A percentile compares a stretch with the other conserved stretches of the same genome.
Conservation (phyloP, 2,329 filamentous ascomycete species). For the Elsinoe necatrix region DNA sequence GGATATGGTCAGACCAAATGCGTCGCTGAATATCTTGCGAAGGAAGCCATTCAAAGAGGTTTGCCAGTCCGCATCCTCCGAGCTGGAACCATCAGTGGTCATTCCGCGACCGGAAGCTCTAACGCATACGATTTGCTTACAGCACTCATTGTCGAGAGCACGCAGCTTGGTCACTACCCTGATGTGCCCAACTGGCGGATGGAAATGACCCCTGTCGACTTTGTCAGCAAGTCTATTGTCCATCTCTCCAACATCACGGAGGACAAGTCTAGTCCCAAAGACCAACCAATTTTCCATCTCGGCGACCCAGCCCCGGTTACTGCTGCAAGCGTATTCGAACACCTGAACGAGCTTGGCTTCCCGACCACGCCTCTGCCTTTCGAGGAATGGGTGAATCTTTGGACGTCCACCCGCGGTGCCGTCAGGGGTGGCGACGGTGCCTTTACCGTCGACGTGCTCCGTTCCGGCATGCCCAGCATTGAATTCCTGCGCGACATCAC, state of each 20-base stretch:
- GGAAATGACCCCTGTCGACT: constrained; percentile 80
- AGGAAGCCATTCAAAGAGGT: constrained; percentile 59
- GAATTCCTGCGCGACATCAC: constrained; percentile 64
- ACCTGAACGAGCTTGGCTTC: constrained; percentile 60
- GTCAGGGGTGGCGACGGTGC: constrained; percentile 59
- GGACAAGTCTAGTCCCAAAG: constrained; percentile 31
- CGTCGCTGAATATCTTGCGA: constrained; percentile 68
- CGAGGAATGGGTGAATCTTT: constrained; percentile 66
- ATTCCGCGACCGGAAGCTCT: constrained; percentile 64
- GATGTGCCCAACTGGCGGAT: constrained; percentile 66
- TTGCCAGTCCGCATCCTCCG: constrained; percentile 64
- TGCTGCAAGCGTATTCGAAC: constrained; percentile 57
- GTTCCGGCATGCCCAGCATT: constrained; percentile 69
- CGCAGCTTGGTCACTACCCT: constrained; percentile 62
- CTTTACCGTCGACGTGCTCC: constrained; percentile 71
- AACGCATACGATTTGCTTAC: constrained; percentile 73
- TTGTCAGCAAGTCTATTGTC: constrained; percentile 65
- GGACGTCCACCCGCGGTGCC: constrained; percentile 60
- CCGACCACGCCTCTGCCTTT: constrained; percentile 57
- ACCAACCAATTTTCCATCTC: constrained; percentile 61
- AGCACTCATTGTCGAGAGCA: constrained; percentile 66
- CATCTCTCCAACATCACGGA: constrained; percentile 58
- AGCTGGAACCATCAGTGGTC: constrained; percentile 69
- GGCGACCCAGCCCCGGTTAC: constrained; percentile 63
- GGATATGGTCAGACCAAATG: constrained; percentile 76